phyloP scores from a whole-genome alignment of 768 basidiomycete genomes.

The Phaeotremella fagi region DNA sequence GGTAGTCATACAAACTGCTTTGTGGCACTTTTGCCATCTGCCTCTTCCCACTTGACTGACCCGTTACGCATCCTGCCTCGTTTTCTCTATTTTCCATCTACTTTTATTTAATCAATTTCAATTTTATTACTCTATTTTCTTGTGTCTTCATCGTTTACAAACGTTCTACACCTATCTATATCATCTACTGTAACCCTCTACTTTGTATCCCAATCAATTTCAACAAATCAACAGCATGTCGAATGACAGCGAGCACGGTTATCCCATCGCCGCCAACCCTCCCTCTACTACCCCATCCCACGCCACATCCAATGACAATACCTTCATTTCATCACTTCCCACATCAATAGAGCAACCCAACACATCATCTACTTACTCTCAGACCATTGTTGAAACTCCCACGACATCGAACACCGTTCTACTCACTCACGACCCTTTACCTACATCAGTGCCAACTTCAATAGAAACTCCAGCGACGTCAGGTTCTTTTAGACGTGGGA shows the following conservation, averaged over 20 bases:
- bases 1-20: background rate
- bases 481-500: too few relatives aligned
- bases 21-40: background rate
- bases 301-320: background rate
- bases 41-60: too few relatives aligned
- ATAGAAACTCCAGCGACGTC: too few relatives aligned
- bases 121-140: background rate
- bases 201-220: background rate
- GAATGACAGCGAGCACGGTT: background rate
- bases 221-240: background rate
- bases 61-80: too few relatives aligned
- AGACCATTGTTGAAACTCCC: conserved; percentile 2
- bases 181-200: too few relatives aligned
- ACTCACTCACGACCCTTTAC: too few relatives aligned
- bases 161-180: background rate
- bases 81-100: background rate
- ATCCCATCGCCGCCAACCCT: background rate
- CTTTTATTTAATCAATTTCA: background rate
- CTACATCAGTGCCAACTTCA: too few relatives aligned
- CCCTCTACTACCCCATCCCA: background rate
- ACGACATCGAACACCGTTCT: too few relatives aligned
- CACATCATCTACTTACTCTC: too few relatives aligned
- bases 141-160: too few relatives aligned
- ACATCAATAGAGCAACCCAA: too few relatives aligned
- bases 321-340: background rate